phyloP scores from a whole-genome alignment of 1,284 basidiomycete genomes.

The Wallemia hederae region DNA sequence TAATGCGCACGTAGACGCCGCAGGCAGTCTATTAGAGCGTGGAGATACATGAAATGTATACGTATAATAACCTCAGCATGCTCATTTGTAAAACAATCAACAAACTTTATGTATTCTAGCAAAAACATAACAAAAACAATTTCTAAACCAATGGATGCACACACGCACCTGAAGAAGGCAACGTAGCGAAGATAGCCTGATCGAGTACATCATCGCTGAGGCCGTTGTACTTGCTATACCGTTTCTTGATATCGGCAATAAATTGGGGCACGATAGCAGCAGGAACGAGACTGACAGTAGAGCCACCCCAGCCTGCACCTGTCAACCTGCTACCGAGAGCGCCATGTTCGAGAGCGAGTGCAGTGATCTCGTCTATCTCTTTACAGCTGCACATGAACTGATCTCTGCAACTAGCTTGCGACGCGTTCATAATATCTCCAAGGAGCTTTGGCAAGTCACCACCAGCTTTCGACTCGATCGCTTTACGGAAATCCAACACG shows the following conservation, averaged over 20 bases:
- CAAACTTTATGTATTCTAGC: no score
- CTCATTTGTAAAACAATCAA: neutral
- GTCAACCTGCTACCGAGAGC: slow-evolving; percentile 48
- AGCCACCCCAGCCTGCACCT: slow-evolving; percentile 72
- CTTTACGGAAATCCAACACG: slow-evolving; percentile 37
- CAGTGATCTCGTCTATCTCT: slow-evolving; percentile 38
- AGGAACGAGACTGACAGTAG: slow-evolving; percentile 49
- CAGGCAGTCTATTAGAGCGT: neutral
- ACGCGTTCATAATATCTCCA: slow-evolving; percentile 45
- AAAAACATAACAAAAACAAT: no score
- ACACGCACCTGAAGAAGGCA: slow-evolving; percentile 42
- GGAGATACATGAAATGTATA: neutral
- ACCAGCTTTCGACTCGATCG: slow-evolving; percentile 24
- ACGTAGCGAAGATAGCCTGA: slow-evolving; percentile 54
- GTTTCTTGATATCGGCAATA: slow-evolving; percentile 28
- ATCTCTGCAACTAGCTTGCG: slow-evolving; percentile 34
- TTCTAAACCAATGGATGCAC: slow-evolving; percentile 3
- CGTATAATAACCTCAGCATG: no score
- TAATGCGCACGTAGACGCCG: neutral
- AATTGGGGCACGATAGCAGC: slow-evolving; percentile 37
- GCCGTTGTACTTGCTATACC: slow-evolving; percentile 31
- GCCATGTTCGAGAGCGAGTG: slow-evolving; percentile 31
- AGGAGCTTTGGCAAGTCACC: slow-evolving; percentile 17
- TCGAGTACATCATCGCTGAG: slow-evolving; percentile 30
- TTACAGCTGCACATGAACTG: slow-evolving; percentile 49